phyloP scores from a whole-genome alignment of 768 basidiomycete species.

The Porphyrellus cyaneotinctus region DNA sequence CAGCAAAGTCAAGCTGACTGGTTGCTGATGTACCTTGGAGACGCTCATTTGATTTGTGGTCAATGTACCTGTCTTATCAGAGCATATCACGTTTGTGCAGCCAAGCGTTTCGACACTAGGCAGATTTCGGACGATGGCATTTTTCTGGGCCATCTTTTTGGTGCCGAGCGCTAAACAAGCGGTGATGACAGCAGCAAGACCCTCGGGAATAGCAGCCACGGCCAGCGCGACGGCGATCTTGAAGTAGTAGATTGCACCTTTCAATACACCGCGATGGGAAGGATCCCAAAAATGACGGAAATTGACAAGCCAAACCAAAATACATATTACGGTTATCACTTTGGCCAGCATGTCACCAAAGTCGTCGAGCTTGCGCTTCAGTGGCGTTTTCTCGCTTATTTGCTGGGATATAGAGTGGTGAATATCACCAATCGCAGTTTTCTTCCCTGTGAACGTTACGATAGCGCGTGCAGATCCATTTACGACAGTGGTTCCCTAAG shows the following conservation, averaged over 20 bases:
- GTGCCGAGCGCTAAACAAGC: conserved; percentile 95
- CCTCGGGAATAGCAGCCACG: conserved; percentile 98
- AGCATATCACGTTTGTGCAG: conserved; percentile 97
- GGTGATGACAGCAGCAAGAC: conserved; percentile 96
- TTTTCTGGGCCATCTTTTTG: conserved; percentile 99
- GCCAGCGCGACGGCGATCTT: conserved; percentile 98
- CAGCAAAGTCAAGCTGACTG: conserved; percentile 1
- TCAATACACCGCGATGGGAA: conserved; percentile 82
- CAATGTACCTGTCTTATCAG: conserved; percentile 95
- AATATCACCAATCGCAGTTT: conserved; percentile 94
- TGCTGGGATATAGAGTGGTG: conserved; percentile 94
- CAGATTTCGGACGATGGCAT: conserved; percentile 94
- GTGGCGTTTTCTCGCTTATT: conserved; percentile 92
- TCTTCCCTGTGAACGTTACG: conserved; percentile 80
- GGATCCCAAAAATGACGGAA: conserved; percentile 95
- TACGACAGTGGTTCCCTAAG: conserved; percentile 90
- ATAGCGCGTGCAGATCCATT: conserved; percentile 87
- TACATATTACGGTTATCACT: conserved; percentile 94
- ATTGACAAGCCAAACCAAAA: conserved; percentile 98
- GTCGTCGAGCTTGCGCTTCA: conserved; percentile 97
- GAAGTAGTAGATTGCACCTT: conserved; percentile 97
- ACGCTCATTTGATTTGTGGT: conserved; percentile 99
- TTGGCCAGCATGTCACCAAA: conserved; percentile 98
- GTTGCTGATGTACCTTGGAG: conserved; percentile 50
- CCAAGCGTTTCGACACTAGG: conserved; percentile 97